Percentiles rank a stretch among this genome's conserved stretches.
phyloP scores from a whole-genome alignment of 805 yeast genomes.

The Ogataea parapolymorpha region DNA sequence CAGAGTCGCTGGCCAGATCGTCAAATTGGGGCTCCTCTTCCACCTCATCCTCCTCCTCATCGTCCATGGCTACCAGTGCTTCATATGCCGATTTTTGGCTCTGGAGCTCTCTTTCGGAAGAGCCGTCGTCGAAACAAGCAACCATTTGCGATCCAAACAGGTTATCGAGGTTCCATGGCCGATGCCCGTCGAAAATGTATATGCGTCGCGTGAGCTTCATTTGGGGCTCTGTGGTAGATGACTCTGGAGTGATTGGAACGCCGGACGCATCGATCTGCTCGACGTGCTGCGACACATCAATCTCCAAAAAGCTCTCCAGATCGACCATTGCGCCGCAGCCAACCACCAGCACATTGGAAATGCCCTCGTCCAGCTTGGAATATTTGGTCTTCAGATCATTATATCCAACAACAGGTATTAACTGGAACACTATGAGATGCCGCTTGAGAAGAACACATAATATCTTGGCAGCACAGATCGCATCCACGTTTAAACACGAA shows the following conservation, averaged over 20 bases:
- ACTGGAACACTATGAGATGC: constrained; percentile 80
- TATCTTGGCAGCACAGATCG: constrained; percentile 84
- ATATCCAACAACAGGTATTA: constrained; percentile 92
- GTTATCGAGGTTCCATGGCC: constrained; percentile 97
- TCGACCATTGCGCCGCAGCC: constrained; percentile 97
- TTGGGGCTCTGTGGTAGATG: constrained; percentile 27
- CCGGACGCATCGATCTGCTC: constrained; percentile 26
- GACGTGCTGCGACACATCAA: constrained; percentile 53
- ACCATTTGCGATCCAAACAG: constrained; percentile 78
- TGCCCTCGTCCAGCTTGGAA: constrained; percentile 62
- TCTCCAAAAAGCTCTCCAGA: constrained; percentile 67
- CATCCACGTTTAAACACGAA: constrained; percentile 87
- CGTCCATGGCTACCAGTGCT: constrained; percentile 40
- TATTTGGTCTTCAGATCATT: constrained; percentile 68
- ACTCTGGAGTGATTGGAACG: constrained; percentile 24
- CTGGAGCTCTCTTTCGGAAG: constrained; percentile 53
- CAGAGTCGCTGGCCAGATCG: constrained; percentile 29
- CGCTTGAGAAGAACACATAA: constrained; percentile 67
- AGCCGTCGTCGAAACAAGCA: constrained; percentile 85
- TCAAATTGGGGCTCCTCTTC: constrained; percentile 33
- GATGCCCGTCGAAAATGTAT: constrained; percentile 83
- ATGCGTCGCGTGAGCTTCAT: constrained; percentile 51
- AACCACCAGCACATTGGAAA: constrained; percentile 69
- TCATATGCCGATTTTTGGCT: constrained; percentile 63
- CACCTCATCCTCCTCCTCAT: constrained; percentile 34